Percentiles rank a stretch among this genome's conserved stretches.
Conservation (phyloP, 352 stramenopile genomes). For the Globisporangium polare region DNA sequence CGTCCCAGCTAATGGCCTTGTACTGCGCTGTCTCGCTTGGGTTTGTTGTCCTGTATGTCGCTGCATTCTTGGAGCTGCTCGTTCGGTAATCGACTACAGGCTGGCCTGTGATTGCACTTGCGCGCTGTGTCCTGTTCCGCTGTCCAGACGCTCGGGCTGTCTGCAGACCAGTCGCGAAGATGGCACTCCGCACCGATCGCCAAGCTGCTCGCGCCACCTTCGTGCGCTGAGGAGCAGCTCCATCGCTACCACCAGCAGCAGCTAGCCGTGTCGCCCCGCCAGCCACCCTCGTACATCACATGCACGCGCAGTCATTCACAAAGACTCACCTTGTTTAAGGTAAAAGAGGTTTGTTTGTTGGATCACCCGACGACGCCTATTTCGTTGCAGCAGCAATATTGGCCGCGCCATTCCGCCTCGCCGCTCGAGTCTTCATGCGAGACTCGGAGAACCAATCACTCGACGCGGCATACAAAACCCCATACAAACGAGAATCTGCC, state of each 20-base stretch:
- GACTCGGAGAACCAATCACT: constrained; percentile 86
- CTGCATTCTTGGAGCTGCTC: not conserved
- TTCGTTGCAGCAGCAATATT: constrained; percentile 29
- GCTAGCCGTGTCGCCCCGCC: not conserved
- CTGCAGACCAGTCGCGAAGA: not conserved
- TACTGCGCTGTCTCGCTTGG: not conserved
- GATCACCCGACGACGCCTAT: constrained; percentile 76
- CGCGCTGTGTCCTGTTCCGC: not conserved
- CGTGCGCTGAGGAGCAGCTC: not conserved
- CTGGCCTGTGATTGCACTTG: not conserved
- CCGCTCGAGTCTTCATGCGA: constrained; percentile 9
- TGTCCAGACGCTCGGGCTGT: not conserved
- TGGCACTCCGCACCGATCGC: not conserved
- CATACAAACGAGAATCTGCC: constrained; percentile 23
- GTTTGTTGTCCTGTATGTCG: not conserved
- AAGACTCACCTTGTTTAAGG: constrained; percentile 86
- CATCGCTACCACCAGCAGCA: not conserved
- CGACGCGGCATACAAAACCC: constrained; percentile 47
- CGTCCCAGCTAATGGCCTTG: too few species aligned
- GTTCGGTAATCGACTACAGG: not conserved
- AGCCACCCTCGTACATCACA: not conserved
- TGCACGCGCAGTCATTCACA: not conserved
- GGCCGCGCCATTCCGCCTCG: not conserved
- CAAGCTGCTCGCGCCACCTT: not conserved
- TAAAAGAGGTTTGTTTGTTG: constrained; percentile 58